A percentile compares a stretch with the other conserved stretches of the same genome.
Evolutionary conservation across 176 grass and related monocot species (phyloP).

Genomic region (Eragrostis nindensis): DNA sequence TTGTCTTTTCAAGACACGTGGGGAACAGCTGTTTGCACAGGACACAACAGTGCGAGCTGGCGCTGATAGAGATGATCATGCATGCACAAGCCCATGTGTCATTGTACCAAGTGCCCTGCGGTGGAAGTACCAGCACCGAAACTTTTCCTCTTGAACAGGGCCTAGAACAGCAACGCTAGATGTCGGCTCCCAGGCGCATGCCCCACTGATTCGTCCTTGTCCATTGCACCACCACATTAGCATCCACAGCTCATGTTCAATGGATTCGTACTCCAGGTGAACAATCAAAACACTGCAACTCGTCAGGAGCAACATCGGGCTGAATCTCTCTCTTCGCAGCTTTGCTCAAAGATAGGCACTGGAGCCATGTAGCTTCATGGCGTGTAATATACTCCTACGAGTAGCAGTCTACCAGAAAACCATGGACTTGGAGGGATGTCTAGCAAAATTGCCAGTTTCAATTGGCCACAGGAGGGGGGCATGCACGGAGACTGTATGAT

Average conservation of each 20-base stretch:
- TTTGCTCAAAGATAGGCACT: neutral
- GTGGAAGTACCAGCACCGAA: constrained; percentile 16
- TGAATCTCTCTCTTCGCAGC: neutral
- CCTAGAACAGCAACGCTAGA: neutral
- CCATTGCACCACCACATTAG: constrained; percentile 1
- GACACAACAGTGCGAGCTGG: neutral
- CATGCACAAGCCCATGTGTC: constrained; percentile 35
- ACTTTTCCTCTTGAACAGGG: constrained; percentile 6
- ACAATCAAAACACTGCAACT: constrained; percentile 2
- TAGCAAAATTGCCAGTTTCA: neutral
- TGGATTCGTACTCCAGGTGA: neutral
- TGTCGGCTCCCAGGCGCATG: constrained; percentile 9
- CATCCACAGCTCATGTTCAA: neutral
- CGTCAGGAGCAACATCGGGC: constrained; percentile 11
- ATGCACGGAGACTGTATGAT: neutral
- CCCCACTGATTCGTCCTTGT: neutral
- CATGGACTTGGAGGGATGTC: neutral
- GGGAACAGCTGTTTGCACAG: neutral
- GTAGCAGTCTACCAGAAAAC: neutral
- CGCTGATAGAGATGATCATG: constrained; percentile 9
- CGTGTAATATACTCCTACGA: neutral
- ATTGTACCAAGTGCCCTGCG: constrained; percentile 16
- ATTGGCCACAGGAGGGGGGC: neutral
- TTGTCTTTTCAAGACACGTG: neutral
- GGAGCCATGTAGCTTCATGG: neutral